phyloP scores from a whole-genome alignment of 306 rosid genomes.

The Macrotyloma uniflorum region DNA sequence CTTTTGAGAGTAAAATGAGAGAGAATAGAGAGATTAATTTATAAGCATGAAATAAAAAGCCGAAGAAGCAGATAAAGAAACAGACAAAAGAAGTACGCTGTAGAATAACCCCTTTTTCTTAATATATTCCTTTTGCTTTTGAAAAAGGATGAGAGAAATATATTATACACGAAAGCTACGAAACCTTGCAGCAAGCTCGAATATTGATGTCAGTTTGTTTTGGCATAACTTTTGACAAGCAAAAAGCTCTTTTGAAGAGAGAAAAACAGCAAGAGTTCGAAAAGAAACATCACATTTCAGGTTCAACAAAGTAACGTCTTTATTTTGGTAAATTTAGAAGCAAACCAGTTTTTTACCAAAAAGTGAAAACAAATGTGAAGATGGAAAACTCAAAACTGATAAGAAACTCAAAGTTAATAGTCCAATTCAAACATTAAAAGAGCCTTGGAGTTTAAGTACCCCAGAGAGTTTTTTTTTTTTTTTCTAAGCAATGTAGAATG shows the following conservation, averaged over 20 bases:
- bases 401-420: no score
- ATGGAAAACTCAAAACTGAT: neutral
- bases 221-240: slow-evolving; percentile 3
- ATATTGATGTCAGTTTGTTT: slow-evolving; percentile 30
- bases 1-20: slow-evolving; percentile 33
- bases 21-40: slow-evolving; percentile 17
- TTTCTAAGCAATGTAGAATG: neutral
- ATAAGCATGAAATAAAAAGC: slow-evolving; percentile 26
- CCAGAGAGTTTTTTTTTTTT: no score
- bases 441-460: no score
- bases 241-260: slow-evolving; percentile 30
- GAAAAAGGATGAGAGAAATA: slow-evolving; percentile 4
- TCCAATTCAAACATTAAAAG: no score
- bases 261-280: slow-evolving; percentile 39
- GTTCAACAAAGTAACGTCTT: neutral
- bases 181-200: slow-evolving; percentile 55
- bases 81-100: slow-evolving; percentile 42
- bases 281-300: slow-evolving; percentile 38
- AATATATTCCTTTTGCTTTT: slow-evolving; percentile 51
- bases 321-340: neutral
- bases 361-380: neutral
- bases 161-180: slow-evolving; percentile 45
- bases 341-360: neutral
- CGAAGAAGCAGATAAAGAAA: slow-evolving; percentile 38
- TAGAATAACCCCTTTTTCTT: slow-evolving; percentile 36